Evolutionary conservation across 495 filamentous ascomycete species (phyloP).

Genomic region (Annulohypoxylon stygium): DNA sequence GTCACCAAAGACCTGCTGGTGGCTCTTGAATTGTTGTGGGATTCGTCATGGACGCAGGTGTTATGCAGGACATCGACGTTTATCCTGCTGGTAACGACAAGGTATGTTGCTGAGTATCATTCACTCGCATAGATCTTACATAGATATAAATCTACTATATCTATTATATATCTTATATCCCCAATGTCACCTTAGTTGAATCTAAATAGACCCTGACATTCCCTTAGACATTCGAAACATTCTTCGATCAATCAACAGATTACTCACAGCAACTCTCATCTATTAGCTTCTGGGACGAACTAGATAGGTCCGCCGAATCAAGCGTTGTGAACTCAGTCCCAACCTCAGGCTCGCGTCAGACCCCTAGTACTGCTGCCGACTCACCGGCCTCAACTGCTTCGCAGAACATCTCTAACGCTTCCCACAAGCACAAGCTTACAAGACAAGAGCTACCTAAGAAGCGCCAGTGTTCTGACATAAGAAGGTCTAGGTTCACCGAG

Average conservation of each 20-base stretch:
- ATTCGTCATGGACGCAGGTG: constrained; percentile 56
- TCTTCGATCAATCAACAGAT: constrained; percentile 52
- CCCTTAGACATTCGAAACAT: constrained; percentile 48
- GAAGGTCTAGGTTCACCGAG: constrained; percentile 42
- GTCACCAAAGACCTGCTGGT: constrained; percentile 45
- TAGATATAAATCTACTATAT: constrained; percentile 20
- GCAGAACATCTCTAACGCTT: constrained; percentile 40
- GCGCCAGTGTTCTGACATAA: constrained; percentile 50
- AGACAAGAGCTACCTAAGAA: constrained; percentile 50
- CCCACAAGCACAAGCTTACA: constrained; percentile 50
- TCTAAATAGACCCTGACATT: constrained; percentile 41
- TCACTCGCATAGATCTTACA: background rate
- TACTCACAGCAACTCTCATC: constrained; percentile 51
- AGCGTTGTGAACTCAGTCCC: constrained; percentile 51
- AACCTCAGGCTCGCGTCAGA: constrained; percentile 48
- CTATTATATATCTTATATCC: background rate
- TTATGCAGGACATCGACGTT: constrained; percentile 55
- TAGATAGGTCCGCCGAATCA: constrained; percentile 51
- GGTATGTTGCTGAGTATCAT: constrained; percentile 32
- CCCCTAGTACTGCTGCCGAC: constrained; percentile 47
- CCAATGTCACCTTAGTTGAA: constrained; percentile 12
- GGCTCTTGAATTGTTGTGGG: constrained; percentile 46
- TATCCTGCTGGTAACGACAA: constrained; percentile 51
- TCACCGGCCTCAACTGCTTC: constrained; percentile 44
- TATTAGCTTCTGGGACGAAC: constrained; percentile 53